These are phyloP conservation scores for Boletus vermiculosoides DNA, from an alignment of 768 basidiomycete species.

Conservation along the genomic window DNA sequence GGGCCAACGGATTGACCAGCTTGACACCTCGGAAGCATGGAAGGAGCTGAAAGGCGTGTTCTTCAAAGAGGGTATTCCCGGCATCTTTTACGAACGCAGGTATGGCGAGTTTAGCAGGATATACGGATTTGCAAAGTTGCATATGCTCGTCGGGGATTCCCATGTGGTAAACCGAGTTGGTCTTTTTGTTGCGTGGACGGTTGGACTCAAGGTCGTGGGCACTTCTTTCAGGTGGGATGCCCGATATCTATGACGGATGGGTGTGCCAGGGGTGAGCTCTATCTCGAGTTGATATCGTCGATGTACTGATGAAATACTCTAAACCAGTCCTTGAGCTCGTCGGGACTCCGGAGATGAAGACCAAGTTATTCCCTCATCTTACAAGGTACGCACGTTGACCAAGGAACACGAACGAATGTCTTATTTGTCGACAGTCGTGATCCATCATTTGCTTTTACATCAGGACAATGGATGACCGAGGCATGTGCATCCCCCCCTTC, in stretches of 20 bases:
- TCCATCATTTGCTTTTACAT: conserved; percentile 58
- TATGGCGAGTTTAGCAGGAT: conserved; percentile 59
- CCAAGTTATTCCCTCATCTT: conserved; percentile 55
- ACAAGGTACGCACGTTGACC: conserved; percentile 45
- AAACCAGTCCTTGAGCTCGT: conserved; percentile 57
- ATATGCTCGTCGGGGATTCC: conserved; percentile 61
- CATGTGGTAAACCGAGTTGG: conserved; percentile 47
- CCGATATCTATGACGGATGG: conserved; percentile 83
- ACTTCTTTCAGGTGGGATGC: conserved; percentile 53
- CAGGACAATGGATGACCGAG: conserved; percentile 88
- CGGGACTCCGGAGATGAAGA: conserved; percentile 59
- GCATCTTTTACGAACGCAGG: conserved; percentile 65
- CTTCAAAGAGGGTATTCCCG: conserved; percentile 66
- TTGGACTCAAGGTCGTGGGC: background rate
- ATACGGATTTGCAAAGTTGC: conserved; percentile 63
- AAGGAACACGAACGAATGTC: background rate
- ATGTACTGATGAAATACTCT: background rate
- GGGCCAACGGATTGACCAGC: conserved; percentile 62
- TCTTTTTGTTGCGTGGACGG: background rate
- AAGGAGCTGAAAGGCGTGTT: conserved; percentile 58
- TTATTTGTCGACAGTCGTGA: conserved; percentile 47
- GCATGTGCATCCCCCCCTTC: conserved; percentile 27
- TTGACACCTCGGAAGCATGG: conserved; percentile 76
- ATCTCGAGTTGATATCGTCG: background rate
- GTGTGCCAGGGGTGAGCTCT: conserved; percentile 50